Evolutionary conservation across 2,329 filamentous ascomycete species (phyloP).

Genomic region (Aspergillus vadensis): DNA sequence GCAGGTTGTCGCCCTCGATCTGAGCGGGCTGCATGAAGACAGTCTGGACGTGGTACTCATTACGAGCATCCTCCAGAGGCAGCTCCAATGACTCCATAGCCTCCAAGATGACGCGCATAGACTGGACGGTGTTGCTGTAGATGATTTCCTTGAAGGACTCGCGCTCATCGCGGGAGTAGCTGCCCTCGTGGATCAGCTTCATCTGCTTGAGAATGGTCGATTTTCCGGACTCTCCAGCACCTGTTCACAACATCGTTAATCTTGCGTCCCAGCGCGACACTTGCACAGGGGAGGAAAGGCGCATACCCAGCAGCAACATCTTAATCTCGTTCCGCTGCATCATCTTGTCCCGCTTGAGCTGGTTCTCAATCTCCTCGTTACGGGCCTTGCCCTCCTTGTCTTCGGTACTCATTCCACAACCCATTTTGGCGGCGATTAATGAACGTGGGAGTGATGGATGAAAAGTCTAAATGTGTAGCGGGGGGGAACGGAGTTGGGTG

Average conservation of each 20-base stretch:
- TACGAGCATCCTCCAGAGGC: constrained; percentile 84
- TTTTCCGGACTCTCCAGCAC: constrained; percentile 97
- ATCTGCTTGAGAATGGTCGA: constrained; percentile 95
- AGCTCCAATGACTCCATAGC: constrained; percentile 71
- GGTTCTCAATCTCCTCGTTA: constrained; percentile 99
- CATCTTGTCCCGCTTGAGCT: constrained; percentile 98
- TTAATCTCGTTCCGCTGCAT: constrained; percentile 99
- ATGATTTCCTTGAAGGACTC: constrained; percentile 73
- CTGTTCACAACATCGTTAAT: constrained; percentile 48
- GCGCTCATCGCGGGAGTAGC: constrained; percentile 87
- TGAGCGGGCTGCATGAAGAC: constrained; percentile 98
- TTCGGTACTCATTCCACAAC: constrained; percentile 99
- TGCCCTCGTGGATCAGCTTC: constrained; percentile 99
- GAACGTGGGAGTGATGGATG: constrained; percentile 12
- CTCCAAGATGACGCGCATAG: constrained; percentile 70
- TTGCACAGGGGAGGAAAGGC: background rate
- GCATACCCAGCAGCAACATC: constrained; percentile 94
- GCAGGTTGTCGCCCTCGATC: constrained; percentile 91
- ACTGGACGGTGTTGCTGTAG: constrained; percentile 71
- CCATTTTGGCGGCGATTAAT: constrained; percentile 70
- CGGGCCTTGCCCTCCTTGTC: constrained; percentile 99
- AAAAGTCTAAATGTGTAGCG: constrained; percentile 9
- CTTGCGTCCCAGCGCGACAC: constrained; percentile 15
- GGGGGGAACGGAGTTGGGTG: background rate
- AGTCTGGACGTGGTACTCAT: constrained; percentile 96